phyloP scores from a whole-genome alignment of 2,329 filamentous ascomycete species.

The Aspergillus arachidicola region DNA sequence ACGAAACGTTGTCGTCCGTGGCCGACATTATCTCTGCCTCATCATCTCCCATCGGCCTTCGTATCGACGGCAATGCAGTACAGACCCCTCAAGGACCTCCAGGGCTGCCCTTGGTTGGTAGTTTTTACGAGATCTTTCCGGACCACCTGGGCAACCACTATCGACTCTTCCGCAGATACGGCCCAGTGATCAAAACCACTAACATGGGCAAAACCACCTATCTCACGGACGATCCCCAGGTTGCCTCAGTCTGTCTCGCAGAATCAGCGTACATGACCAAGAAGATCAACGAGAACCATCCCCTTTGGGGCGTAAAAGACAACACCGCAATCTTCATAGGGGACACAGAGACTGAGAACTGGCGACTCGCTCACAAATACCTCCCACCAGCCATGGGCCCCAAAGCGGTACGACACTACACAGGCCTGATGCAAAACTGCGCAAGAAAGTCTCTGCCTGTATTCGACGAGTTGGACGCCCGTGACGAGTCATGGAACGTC shows the following conservation, averaged over 20 bases:
- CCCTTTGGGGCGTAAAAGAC: slow-evolving; percentile 26
- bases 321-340: slow-evolving; percentile 28
- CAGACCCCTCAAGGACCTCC: slow-evolving; percentile 24
- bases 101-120: slow-evolving; percentile 46
- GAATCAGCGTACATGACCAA: slow-evolving; percentile 57
- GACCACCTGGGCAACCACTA: slow-evolving; percentile 60
- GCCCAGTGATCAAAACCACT: slow-evolving; percentile 53
- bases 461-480: slow-evolving; percentile 52
- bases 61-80: slow-evolving; percentile 26
- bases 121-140: slow-evolving; percentile 57
- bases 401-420: slow-evolving; percentile 62
- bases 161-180: slow-evolving; percentile 55
- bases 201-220: slow-evolving; percentile 55
- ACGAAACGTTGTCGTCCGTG: slow-evolving; percentile 8
- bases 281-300: slow-evolving; percentile 39
- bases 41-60: slow-evolving; percentile 20
- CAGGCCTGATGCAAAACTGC: slow-evolving; percentile 58
- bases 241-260: slow-evolving; percentile 49
- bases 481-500: slow-evolving; percentile 45
- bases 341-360: slow-evolving; percentile 28
- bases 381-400: slow-evolving; percentile 60
- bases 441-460: slow-evolving; percentile 52
- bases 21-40: slow-evolving; percentile 8
- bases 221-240: slow-evolving; percentile 52
- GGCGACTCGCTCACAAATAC: slow-evolving; percentile 59